These are phyloP conservation scores for Durio zibethinus DNA, from an alignment of 345 rosid species.

Conservation along the genomic window DNA sequence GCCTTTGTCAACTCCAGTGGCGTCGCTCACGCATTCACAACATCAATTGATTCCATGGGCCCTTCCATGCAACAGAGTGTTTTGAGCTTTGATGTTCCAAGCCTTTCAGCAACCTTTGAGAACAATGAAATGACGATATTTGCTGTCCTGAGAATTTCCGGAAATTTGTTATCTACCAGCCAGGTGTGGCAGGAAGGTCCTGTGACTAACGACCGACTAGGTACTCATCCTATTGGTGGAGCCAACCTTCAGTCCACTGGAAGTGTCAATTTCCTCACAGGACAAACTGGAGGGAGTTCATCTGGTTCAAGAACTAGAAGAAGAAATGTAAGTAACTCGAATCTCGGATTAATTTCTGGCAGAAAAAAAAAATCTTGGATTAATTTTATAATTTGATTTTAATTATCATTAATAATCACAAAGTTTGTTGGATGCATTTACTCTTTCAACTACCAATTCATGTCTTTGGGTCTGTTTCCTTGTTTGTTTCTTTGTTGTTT, in stretches of 20 bases:
- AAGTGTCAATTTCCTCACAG: conserved; percentile 44
- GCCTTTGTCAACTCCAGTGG: conserved; percentile 49
- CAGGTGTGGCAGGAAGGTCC: conserved; percentile 21
- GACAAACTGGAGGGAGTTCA: conserved; percentile 34
- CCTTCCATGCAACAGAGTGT: conserved; percentile 19
- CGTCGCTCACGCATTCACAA: background rate
- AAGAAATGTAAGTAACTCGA: conserved; percentile 66
- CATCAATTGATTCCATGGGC: background rate
- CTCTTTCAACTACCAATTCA: background rate
- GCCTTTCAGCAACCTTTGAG: conserved; percentile 26
- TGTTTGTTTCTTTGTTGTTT: background rate
- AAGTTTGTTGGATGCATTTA: background rate
- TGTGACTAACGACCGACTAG: conserved; percentile 19
- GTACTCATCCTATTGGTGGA: background rate
- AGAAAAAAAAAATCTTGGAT: no score
- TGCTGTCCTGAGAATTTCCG: conserved; percentile 50
- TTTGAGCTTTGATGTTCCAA: conserved; percentile 48
- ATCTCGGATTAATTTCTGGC: background rate
- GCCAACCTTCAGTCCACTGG: conserved; percentile 32
- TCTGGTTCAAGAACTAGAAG: conserved; percentile 32
- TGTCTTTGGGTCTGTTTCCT: background rate
- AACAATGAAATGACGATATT: conserved; percentile 48
- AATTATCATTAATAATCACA: background rate
- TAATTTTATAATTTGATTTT: background rate
- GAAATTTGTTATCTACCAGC: conserved; percentile 21